Conservation (phyloP, 805 yeast genomes). For the Ascoidea rubescens region DNA sequence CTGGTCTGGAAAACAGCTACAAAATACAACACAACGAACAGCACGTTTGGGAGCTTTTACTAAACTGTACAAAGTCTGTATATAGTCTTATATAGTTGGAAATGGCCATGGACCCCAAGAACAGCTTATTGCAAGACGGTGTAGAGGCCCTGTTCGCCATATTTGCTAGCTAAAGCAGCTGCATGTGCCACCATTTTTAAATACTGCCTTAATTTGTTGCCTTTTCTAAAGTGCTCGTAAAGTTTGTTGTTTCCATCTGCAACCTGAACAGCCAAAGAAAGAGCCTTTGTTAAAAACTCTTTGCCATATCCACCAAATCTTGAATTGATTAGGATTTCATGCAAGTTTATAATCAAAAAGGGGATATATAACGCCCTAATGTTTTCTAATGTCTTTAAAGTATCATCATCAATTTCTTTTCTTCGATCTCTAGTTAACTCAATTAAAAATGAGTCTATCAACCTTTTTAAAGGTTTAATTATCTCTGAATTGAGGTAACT, state of each 20-base stretch:
- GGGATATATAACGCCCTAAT: constrained; percentile 65
- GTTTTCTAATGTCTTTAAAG: constrained; percentile 24
- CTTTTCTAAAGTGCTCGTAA: constrained; percentile 42
- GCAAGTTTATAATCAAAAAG: constrained; percentile 49
- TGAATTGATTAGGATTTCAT: constrained; percentile 38
- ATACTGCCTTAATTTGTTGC: constrained; percentile 44
- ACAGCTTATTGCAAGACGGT: no score
- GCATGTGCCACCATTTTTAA: constrained; percentile 39
- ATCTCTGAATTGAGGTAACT: not conserved
- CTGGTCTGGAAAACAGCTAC: no score
- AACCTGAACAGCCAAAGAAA: constrained; percentile 44
- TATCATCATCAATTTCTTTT: constrained; percentile 14
- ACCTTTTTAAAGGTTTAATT: constrained; percentile 10
- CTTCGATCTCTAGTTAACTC: constrained; percentile 19
- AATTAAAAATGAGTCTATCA: constrained; percentile 18
- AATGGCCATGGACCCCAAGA: no score
- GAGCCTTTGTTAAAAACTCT: constrained; percentile 39
- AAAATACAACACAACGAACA: no score
- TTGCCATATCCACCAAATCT: constrained; percentile 10
- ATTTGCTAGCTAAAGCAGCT: constrained; percentile 39
- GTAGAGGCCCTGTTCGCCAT: constrained; percentile 24
- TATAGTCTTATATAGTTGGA: no score
- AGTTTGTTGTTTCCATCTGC: constrained; percentile 54
- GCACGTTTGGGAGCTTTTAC: no score
- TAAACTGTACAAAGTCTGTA: no score